phyloP scores from a whole-genome alignment of 345 rosid genomes.

The Hypericum perforatum region DNA sequence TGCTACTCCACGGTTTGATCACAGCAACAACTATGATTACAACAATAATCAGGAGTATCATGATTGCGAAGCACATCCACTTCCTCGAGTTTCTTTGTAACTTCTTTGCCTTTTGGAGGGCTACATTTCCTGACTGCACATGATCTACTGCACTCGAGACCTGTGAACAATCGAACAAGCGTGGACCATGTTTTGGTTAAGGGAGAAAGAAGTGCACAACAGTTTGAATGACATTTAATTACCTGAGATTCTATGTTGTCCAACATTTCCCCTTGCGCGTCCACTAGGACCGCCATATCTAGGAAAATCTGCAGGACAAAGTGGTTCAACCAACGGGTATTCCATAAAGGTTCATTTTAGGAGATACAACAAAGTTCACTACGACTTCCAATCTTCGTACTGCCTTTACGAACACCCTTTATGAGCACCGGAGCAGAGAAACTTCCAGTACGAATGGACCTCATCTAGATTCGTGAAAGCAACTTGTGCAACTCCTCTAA shows the following conservation, averaged over 20 bases:
- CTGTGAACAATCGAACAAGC: slow-evolving; percentile 19
- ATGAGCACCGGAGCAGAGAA: no score
- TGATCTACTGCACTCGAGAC: slow-evolving; percentile 90
- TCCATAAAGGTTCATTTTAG: no score
- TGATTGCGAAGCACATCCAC: slow-evolving; percentile 86
- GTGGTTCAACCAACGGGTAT: not conserved
- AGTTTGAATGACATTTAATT: slow-evolving; percentile 2
- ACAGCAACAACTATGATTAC: slow-evolving; percentile 54
- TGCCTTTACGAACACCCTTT: no score
- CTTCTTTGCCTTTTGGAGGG: slow-evolving; percentile 61
- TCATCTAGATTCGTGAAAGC: no score
- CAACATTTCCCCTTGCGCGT: slow-evolving; percentile 88
- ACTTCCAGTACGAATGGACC: no score
- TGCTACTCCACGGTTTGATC: slow-evolving; percentile 71
- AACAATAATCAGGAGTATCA: slow-evolving; percentile 71
- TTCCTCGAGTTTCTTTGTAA: slow-evolving; percentile 74
- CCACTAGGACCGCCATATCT: slow-evolving; percentile 93
- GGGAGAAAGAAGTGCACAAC: no score
- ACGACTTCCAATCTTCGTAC: no score
- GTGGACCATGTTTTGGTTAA: not conserved
- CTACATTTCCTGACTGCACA: slow-evolving; percentile 69
- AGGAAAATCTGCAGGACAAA: slow-evolving; percentile 55
- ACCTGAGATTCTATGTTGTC: slow-evolving; percentile 92
- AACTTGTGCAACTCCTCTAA: no score
- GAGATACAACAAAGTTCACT: no score